Base-by-base conservation (phyloP, 2,329 filamentous ascomycete species). In the Madurella mycetomatis region DNA sequence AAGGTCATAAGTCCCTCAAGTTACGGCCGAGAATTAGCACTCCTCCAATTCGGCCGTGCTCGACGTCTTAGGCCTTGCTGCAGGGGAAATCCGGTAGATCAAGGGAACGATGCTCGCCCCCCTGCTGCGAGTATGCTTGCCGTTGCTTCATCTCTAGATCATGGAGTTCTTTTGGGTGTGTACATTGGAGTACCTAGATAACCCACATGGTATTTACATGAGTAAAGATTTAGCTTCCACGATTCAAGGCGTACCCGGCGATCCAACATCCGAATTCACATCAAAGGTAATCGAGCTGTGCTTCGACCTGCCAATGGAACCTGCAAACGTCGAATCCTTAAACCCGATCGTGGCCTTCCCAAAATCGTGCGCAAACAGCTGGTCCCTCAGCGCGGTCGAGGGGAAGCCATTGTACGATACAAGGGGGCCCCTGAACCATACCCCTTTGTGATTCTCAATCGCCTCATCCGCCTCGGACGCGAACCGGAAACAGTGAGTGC, bases 401-500 rank as follows among this genome's bases (percentile, higher is more conserved):
- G 67, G 67, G 47, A 66, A 70, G 9, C 69, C 69, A 31, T 69
- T 66, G 40, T 64, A 71, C 18, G 60, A 63, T 5, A 70, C 59
- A 8, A 72, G 60, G 15, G 51, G 51, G 9, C 65, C 68, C 1
- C 64, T 55, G 49, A 70, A 70, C 71, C 71, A 73, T 16, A 64
- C 55, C 0, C 69, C 68, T 40, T 60, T 65, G 37, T 65, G 63
- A 51, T 72, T 73, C 63, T 72, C 69, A 18, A 65, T 54, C 3
- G 19, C 25, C 17, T 65, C 64, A 16, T 66, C 65, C 4, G 17
- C 50, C 9, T 55, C 40, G 34, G 57, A 54, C 2, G 57, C 64
- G 50, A 71, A 70, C 13, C 71, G 69, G 64, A 72, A 71, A 47
- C 62, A 66, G 56, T 72, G 70, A 15, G 70, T 72, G 11, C 52